These are phyloP conservation scores for Lomentospora prolificans DNA, from an alignment of 2,329 filamentous ascomycete species.

Conservation along the genomic window DNA sequence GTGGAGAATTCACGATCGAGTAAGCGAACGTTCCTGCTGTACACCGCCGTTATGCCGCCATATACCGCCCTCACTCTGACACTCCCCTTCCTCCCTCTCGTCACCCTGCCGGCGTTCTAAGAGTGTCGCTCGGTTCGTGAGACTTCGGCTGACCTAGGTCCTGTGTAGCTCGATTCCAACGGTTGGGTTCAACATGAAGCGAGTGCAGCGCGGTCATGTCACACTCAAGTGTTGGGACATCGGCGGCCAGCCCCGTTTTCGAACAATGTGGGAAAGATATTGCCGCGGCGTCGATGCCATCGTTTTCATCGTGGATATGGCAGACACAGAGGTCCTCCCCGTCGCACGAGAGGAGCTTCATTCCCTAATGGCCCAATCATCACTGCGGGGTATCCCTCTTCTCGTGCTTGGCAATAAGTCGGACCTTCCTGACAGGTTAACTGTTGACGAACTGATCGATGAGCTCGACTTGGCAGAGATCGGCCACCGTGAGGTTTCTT, in stretches of 20 bases:
- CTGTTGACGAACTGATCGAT: constrained; percentile 92
- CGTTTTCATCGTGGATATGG: constrained; percentile 96
- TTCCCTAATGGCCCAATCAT: constrained; percentile 72
- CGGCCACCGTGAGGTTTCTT: constrained; percentile 87
- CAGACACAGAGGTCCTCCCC: constrained; percentile 70
- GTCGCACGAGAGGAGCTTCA: constrained; percentile 90
- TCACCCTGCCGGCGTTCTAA: constrained; percentile 9
- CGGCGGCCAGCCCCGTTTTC: constrained; percentile 90
- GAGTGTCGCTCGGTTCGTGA: not conserved
- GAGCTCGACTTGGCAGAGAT: constrained; percentile 83
- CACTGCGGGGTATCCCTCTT: constrained; percentile 80
- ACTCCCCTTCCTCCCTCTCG: constrained; percentile 9
- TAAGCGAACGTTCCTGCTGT: constrained; percentile 43
- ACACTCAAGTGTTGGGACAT: constrained; percentile 99
- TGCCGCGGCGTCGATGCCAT: constrained; percentile 96
- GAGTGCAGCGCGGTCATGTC: constrained; percentile 94
- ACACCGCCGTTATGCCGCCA: constrained; percentile 9
- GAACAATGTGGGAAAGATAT: constrained; percentile 99
- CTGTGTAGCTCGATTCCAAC: constrained; percentile 84
- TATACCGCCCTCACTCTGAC: constrained; percentile 12
- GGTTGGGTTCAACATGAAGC: constrained; percentile 98
- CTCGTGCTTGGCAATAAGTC: constrained; percentile 96
- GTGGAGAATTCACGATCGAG: constrained; percentile 98
- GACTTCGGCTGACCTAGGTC: constrained; percentile 8
- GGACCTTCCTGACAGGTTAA: constrained; percentile 80